phyloP scores from a whole-genome alignment of 495 filamentous ascomycete species.

The Talaromyces thailandensis region DNA sequence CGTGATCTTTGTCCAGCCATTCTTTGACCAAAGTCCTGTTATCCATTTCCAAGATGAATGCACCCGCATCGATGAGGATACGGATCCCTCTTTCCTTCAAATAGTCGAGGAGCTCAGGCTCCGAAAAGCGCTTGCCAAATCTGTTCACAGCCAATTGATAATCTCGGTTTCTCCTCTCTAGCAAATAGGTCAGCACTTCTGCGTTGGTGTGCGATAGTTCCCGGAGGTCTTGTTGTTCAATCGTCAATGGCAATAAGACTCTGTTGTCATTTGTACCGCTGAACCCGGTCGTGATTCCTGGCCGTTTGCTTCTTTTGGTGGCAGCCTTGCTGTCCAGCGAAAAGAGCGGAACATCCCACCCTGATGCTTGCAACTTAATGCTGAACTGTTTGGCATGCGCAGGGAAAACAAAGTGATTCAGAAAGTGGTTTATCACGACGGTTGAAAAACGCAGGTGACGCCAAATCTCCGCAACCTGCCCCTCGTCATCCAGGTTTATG shows the following conservation, averaged over 20 bases:
- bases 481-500: constrained; percentile 49
- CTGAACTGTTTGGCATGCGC: constrained; percentile 53
- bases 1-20: constrained; percentile 27
- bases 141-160: constrained; percentile 4
- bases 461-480: constrained; percentile 36
- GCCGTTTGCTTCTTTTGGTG: constrained; percentile 16
- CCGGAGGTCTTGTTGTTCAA: constrained; percentile 48
- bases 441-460: constrained; percentile 39
- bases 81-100: constrained; percentile 37
- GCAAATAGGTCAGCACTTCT: constrained; percentile 46
- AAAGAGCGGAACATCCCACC: constrained; percentile 50
- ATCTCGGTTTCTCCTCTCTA: constrained; percentile 19
- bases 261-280: constrained; percentile 64
- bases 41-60: constrained; percentile 54
- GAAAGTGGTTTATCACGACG: constrained; percentile 49
- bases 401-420: constrained; percentile 52
- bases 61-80: constrained; percentile 63
- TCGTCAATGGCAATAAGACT: constrained; percentile 44
- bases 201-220: constrained; percentile 55
- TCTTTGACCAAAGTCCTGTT: constrained; percentile 36
- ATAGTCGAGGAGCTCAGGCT: constrained; percentile 18
- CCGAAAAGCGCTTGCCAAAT: constrained; percentile 6
- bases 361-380: constrained; percentile 53
- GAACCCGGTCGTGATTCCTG: constrained; percentile 51
- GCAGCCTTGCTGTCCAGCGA: neutral